Percentiles rank a stretch among this genome's conserved stretches.
Evolutionary conservation across 371 early-diverging fungal species (phyloP).

Genomic region (Saksenaea vasiformis): DNA sequence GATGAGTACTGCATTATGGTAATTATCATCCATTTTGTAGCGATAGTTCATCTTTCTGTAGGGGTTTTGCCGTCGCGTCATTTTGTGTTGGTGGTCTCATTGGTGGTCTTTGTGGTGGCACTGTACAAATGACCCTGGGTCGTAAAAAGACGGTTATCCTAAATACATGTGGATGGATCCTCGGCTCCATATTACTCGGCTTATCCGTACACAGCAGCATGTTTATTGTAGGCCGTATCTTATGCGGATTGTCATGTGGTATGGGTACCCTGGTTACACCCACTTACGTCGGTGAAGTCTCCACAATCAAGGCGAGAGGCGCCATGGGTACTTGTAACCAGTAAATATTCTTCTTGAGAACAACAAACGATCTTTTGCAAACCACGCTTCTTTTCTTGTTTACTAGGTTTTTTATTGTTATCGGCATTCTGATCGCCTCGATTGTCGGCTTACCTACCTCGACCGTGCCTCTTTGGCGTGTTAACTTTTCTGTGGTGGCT

Average conservation of each 20-base stretch:
- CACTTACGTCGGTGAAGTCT: conserved; percentile 80
- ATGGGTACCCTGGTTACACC: conserved; percentile 76
- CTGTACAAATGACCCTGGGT: conserved; percentile 59
- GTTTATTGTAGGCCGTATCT: conserved; percentile 77
- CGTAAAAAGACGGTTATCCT: conserved; percentile 64
- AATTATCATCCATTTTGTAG: too few relatives aligned
- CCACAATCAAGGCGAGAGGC: conserved; percentile 73
- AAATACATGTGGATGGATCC: conserved; percentile 62
- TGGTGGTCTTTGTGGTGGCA: conserved; percentile 68
- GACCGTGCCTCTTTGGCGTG: conserved; percentile 60
- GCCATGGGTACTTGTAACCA: conserved; percentile 78
- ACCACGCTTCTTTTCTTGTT: neutral
- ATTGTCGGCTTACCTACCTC: conserved; percentile 53
- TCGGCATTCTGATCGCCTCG: conserved; percentile 67
- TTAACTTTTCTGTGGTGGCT: conserved; percentile 55
- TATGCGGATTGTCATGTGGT: conserved; percentile 83
- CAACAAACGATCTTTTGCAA: neutral
- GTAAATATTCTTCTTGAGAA: conserved; percentile 5
- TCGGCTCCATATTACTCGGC: conserved; percentile 65
- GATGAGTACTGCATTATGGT: conserved; percentile 24
- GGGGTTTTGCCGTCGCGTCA: conserved; percentile 68
- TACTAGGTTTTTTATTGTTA: conserved; percentile 58
- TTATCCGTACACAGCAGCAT: conserved; percentile 52
- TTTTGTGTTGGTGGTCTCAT: conserved; percentile 75
- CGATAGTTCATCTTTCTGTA: conserved; percentile 17